Base-by-base conservation (phyloP, 345 rosid genomes). In the Camelina neglecta region DNA sequence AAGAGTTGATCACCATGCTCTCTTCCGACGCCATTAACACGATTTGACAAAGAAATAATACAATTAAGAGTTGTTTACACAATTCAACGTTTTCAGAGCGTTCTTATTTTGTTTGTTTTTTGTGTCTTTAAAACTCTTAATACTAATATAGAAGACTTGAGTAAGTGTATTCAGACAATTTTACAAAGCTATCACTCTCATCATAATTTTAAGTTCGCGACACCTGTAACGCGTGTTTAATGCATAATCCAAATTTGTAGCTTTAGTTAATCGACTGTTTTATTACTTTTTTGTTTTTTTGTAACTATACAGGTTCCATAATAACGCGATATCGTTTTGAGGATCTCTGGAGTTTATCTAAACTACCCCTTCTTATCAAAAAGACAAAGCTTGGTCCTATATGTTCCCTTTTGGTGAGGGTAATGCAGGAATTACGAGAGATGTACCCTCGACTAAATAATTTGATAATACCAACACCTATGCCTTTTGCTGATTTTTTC, bases 11-110 rank as follows among this genome's bases (percentile, higher is more conserved):
- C 77, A 75, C 44, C 81, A 78, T 49, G 39, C 67, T 87, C 53
- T 84, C 93, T 63, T 84, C 88, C 0, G 88, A 84, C 54, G 87
- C 90, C 96, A 90, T 89, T 2, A 20, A 44, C 15, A 31, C 24
- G 6, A 31, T 35, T 6, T 3, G 8, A 29, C 13, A 21, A 50
- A 36, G 39, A 38, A 38, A 8, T 8, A 38, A 38, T 38, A 36
- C 3, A 38, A 38, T 0, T 26, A 8, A 35, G 38, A 35, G 38
- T 35, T 35, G 8, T 6, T 6, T 36, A 8, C 11, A 38, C 58
- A 51, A 53, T 56, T n/a, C 35, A 41, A 56, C 26, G 65, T 69
- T 69, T 69, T 68, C 7, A 38, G 13, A 49, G 1, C 13, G 1
- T 24, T 63, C 18, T 26, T 45, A 12, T 6, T 33, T 67, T 48